Evolutionary conservation across 2,329 filamentous ascomycete genomes (phyloP), one percentile per base, ranked within the genome.

Genomic region (Zarea fungicola): DNA sequence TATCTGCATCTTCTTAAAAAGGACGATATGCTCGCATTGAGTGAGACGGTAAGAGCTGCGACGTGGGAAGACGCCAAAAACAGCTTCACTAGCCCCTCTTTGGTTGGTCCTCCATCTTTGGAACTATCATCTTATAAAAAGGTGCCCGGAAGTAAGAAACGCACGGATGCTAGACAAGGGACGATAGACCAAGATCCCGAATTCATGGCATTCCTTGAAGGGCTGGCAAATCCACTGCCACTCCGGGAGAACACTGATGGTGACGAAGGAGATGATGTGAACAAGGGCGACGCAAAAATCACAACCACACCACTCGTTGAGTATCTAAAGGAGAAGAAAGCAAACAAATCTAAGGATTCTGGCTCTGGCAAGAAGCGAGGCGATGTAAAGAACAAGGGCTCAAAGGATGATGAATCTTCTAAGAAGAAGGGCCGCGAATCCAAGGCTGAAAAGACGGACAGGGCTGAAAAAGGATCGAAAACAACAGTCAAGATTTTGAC

Each of bases 101-200:
- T 96, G 2, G 73, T 93, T 48, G 87, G 87, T 0, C 87, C 87
- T 1, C 91, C 93, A 0, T 78, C 79, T 5, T 73, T 96, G 42
- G 91, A 96, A 60, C 88, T 88, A 60, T 83, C 91, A 16, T 80
- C 86, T 1, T 95, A 91, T 69, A 88, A 89, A 56, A 91, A 91
- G 60, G 80, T 89, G 1, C 89, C 92, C 1, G 81, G 80, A 51
- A 80, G 76, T 29, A 89, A 88, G 64, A 80, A 81, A 42, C 83
- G 89, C 28, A 80, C 82, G 47, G 93, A 99, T 71, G 82, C 83
- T 46, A 84, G 91, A 13, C 89, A 96, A 64, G 93, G 92, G 46
- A 96, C 90, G 3, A 97, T 99, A 56, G 93, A 99, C 60, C 90
- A 96, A 63, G 93, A 99, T 61, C 83, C 89, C 0, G 93, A 97